Conservation (phyloP, 1,284 basidiomycete genomes). For the Lentinus polychrous region DNA sequence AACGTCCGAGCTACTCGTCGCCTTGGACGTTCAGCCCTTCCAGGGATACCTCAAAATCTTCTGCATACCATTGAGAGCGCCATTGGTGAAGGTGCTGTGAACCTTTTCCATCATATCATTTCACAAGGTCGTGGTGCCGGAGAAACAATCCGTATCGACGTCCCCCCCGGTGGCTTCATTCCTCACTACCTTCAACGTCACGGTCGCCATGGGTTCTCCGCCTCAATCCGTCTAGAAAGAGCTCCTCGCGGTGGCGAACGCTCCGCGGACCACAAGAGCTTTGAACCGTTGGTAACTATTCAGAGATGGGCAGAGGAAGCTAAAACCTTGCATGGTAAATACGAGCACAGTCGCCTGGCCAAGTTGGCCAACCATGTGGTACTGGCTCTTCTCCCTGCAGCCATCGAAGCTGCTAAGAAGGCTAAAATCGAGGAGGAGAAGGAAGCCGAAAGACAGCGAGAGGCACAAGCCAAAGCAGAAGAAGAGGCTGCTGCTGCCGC, state of each 20-base stretch:
- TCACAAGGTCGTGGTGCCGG: constrained; percentile 46
- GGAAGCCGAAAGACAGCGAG: constrained; percentile 28
- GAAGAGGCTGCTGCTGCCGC: constrained; percentile 19
- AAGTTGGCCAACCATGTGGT: constrained; percentile 71
- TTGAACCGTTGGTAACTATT: constrained; percentile 77
- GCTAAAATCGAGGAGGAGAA: constrained; percentile 47
- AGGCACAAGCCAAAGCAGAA: constrained; percentile 35
- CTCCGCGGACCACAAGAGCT: constrained; percentile 46
- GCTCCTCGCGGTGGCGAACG: constrained; percentile 41
- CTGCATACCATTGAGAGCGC: constrained; percentile 79
- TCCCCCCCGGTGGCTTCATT: constrained; percentile 54
- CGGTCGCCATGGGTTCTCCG: constrained; percentile 40
- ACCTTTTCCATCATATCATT: constrained; percentile 78
- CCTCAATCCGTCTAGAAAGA: constrained; percentile 57
- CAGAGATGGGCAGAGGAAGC: constrained; percentile 90
- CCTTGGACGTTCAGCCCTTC: constrained; percentile 40
- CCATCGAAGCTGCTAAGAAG: constrained; percentile 49
- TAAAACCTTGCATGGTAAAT: constrained; percentile 73
- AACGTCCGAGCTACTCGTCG: constrained; percentile 50
- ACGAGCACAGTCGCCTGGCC: constrained; percentile 59
- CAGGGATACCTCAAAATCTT: constrained; percentile 50
- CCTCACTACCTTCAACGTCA: constrained; percentile 39
- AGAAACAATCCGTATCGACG: constrained; percentile 69
- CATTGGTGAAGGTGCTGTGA: constrained; percentile 76
- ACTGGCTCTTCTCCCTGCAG: constrained; percentile 77